Conservation (phyloP, 1,284 basidiomycete genomes). For the Phellopilus nigrolimitatus region DNA sequence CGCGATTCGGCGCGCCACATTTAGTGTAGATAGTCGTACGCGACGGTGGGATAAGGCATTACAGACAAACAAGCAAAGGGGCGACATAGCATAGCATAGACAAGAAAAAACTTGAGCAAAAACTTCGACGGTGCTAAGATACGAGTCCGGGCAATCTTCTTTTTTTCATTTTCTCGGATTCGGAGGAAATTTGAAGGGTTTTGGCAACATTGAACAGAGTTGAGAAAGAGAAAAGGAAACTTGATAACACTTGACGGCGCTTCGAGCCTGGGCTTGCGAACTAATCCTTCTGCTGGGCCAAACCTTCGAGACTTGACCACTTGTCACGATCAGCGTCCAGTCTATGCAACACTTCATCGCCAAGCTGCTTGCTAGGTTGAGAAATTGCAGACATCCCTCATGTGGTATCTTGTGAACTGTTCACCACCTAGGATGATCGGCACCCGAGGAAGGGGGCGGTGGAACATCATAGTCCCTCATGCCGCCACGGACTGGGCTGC, state of each 20-base stretch:
- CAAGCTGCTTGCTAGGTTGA: slow-evolving; percentile 10
- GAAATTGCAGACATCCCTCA: not conserved
- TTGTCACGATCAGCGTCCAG: not conserved
- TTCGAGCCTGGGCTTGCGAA: slow-evolving; percentile 22
- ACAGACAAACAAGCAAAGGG: slow-evolving; percentile 42
- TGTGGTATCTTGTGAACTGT: not conserved
- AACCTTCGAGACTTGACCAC: slow-evolving; percentile 7
- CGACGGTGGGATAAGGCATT: slow-evolving; percentile 31
- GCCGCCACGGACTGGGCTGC: slow-evolving; percentile 50
- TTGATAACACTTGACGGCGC: slow-evolving; percentile 29
- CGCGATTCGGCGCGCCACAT: not conserved
- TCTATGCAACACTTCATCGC: not conserved
- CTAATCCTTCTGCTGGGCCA: slow-evolving; percentile 22
- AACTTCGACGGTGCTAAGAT: slow-evolving; percentile 22
- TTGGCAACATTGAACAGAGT: slow-evolving; percentile 10
- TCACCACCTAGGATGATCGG: slow-evolving; percentile 43
- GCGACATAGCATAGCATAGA: slow-evolving; percentile 31
- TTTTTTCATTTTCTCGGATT: slow-evolving; percentile 13
- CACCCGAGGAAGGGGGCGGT: slow-evolving; percentile 19
- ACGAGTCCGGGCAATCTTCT: slow-evolving; percentile 20
- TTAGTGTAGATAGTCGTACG: slow-evolving; percentile 5
- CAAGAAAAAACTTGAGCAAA: slow-evolving; percentile 34
- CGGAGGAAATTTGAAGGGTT: slow-evolving; percentile 3
- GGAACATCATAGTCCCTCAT: slow-evolving; percentile 44
- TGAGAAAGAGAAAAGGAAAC: slow-evolving; percentile 27